Percentiles rank a stretch among this genome's conserved stretches.
These are phyloP conservation scores for Proteromonas lacertae DNA, from an alignment of 352 stramenopile species.

Conservation along the genomic window DNA sequence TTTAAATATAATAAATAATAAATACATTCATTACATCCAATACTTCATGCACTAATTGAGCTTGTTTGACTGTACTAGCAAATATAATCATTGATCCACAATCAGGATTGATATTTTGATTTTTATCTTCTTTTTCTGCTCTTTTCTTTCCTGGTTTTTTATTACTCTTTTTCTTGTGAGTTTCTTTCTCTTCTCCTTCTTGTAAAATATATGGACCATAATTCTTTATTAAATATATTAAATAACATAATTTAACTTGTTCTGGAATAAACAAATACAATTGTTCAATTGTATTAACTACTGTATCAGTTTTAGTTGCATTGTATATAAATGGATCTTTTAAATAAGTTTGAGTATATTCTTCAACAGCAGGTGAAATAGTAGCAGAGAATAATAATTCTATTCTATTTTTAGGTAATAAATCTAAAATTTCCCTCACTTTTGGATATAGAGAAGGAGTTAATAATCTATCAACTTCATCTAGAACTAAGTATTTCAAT, in stretches of 20 bases:
- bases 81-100: slow-evolving; percentile 74
- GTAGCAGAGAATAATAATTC: slow-evolving; percentile 88
- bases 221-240: slow-evolving; percentile 53
- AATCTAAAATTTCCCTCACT: slow-evolving; percentile 36
- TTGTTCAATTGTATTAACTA: slow-evolving; percentile 68
- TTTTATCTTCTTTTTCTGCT: slow-evolving; percentile 5
- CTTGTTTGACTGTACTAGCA: slow-evolving; percentile 70
- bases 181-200: no score
- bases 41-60: slow-evolving; percentile 43
- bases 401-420: slow-evolving; percentile 31
- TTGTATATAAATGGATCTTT: slow-evolving; percentile 11
- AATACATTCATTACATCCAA: slow-evolving; percentile 50
- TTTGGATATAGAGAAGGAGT: slow-evolving; percentile 27
- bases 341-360: slow-evolving; percentile 13
- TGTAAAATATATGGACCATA: no score
- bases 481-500: slow-evolving; percentile 75
- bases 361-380: slow-evolving; percentile 58
- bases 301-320: slow-evolving; percentile 19
- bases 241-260: slow-evolving; percentile 72
- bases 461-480: slow-evolving; percentile 72
- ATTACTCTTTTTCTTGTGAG: no score
- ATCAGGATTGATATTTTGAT: slow-evolving; percentile 5
- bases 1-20: no score
- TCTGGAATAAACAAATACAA: slow-evolving; percentile 88
- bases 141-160: no score